Evolutionary conservation across 2,329 filamentous ascomycete genomes (phyloP), one percentile per base, ranked within the genome.

Genomic region (Podosphaera leucotricha): DNA sequence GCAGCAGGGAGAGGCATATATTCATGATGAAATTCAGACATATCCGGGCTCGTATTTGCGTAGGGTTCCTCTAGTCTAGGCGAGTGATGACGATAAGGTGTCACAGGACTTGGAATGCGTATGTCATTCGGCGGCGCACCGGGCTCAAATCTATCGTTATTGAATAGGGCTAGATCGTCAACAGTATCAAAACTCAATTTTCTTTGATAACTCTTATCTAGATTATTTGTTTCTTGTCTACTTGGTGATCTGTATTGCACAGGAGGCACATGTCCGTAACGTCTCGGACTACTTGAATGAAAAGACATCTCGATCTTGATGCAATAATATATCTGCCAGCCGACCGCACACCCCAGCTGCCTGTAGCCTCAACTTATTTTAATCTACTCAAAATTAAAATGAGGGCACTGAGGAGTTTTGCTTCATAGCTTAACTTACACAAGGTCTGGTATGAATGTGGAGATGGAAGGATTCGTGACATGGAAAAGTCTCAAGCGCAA

Each of bases 131-230:
- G 48, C 36, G 52, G 49, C 46, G 57, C 52, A 49, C 54, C 53
- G 46, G 48, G 48, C 45, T 55, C 55, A 44, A 59, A 59, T 53
- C 48, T 53, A 46, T 46, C 54, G 41, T 50, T 50, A 43, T 58
- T 54, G 52, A 71, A 66, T 52, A 75, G 72, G 41, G 64, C 61
- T 41, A 67, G 64, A 58, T 87, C 80, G 59, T 90, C 82, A 50
- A 78, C 80, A 51, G 69, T 73, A 59, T 84, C 77, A 64, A 82
- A 85, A 64, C 79, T 87, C 41, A 72, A 70, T 50, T 73, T 70
- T 51, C 80, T 68, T 38, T 54, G 55, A 26, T 59, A 30, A 33
- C 52, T 49, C 18, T 63, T 60, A 50, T 63, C 60, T 33, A 55
- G 46, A 42, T 55, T 52, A 51, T 64, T 63, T 28, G 55, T 47